These are phyloP conservation scores for Neopestalotiopsis clavispora DNA, from an alignment of 2,329 filamentous ascomycete genomes.

Conservation along the genomic window DNA sequence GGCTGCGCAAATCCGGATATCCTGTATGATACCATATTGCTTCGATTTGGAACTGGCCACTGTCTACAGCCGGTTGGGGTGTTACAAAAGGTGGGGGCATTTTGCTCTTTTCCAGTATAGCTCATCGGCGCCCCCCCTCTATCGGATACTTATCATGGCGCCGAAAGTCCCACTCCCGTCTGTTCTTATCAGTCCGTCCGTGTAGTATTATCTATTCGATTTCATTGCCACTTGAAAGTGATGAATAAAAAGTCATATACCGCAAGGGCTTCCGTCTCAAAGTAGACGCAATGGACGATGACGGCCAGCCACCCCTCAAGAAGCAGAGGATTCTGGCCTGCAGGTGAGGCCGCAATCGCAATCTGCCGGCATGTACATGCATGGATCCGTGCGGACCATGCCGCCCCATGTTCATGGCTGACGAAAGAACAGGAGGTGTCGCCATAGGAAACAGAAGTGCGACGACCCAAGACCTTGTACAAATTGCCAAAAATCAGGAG, in stretches of 20 bases:
- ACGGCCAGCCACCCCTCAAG: conserved; percentile 7
- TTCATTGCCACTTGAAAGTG: background rate
- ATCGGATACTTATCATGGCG: background rate
- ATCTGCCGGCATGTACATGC: too few species aligned
- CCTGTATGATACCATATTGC: too few species aligned
- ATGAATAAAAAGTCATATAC: background rate
- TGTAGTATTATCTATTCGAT: background rate
- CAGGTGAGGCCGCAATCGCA: background rate
- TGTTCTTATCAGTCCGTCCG: conserved; percentile 1
- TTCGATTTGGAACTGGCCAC: too few species aligned
- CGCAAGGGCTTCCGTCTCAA: background rate
- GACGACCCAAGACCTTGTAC: conserved; percentile 19
- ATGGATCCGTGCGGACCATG: background rate
- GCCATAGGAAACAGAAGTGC: conserved; percentile 20
- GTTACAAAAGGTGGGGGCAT: too few species aligned
- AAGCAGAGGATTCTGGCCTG: conserved; percentile 5
- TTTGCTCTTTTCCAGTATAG: too few species aligned
- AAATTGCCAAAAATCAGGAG: conserved; percentile 21
- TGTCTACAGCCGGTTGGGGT: too few species aligned
- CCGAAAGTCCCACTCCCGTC: conserved; percentile 4
- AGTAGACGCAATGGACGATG: conserved; percentile 1
- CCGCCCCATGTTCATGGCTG: background rate
- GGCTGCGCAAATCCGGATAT: too few species aligned
- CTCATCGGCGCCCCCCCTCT: background rate
- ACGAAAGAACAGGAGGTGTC: conserved; percentile 11